Evolutionary conservation across 352 stramenopile genomes (phyloP).

Genomic region (Phytophthora sp.): DNA sequence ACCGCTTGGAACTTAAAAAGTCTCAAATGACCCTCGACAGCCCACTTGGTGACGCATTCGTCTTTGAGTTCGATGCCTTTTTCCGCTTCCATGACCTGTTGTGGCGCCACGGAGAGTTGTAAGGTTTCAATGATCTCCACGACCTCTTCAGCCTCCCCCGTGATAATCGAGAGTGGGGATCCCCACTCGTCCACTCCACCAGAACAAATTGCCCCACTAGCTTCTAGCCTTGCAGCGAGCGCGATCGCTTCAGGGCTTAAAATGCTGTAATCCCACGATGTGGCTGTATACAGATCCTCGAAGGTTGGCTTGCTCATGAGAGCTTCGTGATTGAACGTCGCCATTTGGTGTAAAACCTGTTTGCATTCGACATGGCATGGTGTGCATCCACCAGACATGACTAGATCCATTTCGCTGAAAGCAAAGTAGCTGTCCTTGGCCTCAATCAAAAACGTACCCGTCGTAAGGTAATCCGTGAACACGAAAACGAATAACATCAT

Average conservation of each 20-base stretch:
- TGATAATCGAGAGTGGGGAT: conserved; percentile 27
- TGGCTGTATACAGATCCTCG: conserved; percentile 23
- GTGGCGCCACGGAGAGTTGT: conserved; percentile 12
- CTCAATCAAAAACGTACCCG: conserved; percentile 27
- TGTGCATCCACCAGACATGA: conserved; percentile 33
- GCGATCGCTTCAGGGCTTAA: conserved; percentile 3
- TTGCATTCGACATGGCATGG: conserved; percentile 20
- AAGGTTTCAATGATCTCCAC: conserved; percentile 26
- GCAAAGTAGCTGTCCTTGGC: conserved; percentile 35
- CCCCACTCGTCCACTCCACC: conserved; percentile 31
- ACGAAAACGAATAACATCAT: conserved; percentile 22
- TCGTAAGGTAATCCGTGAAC: conserved; percentile 31
- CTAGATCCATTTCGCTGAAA: conserved; percentile 28
- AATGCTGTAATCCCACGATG: conserved; percentile 21
- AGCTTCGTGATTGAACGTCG: conserved; percentile 20
- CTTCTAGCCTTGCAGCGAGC: conserved; percentile 16
- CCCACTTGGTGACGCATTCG: conserved; percentile 31
- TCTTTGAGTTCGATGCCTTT: conserved; percentile 17
- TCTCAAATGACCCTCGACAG: conserved; percentile 15
- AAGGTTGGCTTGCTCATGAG: conserved; percentile 33
- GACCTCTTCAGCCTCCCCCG: conserved; percentile 16
- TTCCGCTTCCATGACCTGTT: conserved; percentile 16
- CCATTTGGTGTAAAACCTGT: conserved; percentile 26
- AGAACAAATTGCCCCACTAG: conserved; percentile 22
- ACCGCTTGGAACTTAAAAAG: conserved; percentile 36